Conservation (phyloP, 2,329 filamentous ascomycete species). For the Elsinoe arachidis region DNA sequence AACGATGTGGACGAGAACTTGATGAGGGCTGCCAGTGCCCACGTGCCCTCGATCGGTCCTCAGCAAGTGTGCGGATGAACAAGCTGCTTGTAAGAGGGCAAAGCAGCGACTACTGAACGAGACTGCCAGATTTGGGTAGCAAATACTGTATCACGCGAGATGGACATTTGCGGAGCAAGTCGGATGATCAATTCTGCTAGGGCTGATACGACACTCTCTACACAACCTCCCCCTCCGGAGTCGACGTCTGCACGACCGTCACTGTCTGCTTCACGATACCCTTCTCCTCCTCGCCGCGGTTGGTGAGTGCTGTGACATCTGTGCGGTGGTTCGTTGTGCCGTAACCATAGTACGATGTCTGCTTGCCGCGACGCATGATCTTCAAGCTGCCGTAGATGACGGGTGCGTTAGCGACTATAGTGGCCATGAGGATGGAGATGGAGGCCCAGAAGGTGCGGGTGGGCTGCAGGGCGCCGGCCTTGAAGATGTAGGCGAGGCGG, state of each 20-base stretch:
- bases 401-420: conserved; percentile 18
- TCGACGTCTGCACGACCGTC: neutral
- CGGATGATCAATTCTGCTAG: too few species aligned
- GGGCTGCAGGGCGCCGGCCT: conserved; percentile 15
- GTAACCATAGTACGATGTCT: neutral
- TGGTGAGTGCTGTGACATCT: neutral
- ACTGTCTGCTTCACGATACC: neutral
- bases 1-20: too few species aligned
- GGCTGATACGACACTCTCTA: too few species aligned
- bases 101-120: too few species aligned
- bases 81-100: too few species aligned
- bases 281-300: neutral
- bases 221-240: neutral
- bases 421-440: conserved; percentile 16
- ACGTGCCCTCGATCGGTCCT: too few species aligned
- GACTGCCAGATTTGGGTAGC: too few species aligned
- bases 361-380: neutral
- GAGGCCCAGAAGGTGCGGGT: conserved; percentile 19
- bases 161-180: too few species aligned
- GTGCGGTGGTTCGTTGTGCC: neutral
- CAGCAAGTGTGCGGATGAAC: too few species aligned
- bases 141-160: too few species aligned
- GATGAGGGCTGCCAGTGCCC: too few species aligned
- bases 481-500: conserved; percentile 16
- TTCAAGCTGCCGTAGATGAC: conserved; percentile 14